Conservation (phyloP, 352 stramenopile genomes). For the Globisporangium echinulatum region DNA sequence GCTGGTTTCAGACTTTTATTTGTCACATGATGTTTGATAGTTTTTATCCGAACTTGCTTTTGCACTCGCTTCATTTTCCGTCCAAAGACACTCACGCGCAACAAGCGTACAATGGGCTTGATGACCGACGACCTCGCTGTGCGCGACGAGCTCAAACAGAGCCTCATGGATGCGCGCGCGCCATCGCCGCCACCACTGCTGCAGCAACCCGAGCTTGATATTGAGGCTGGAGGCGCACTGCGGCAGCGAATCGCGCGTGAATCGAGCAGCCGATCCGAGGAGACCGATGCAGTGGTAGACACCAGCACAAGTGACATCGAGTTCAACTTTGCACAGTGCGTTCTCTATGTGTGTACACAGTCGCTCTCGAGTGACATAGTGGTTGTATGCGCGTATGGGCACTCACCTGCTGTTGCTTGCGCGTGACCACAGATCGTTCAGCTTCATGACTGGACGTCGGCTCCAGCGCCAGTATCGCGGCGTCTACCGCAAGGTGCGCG, state of each 20-base stretch:
- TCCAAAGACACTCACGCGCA: not conserved
- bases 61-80: too few species aligned
- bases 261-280: constrained; percentile 1
- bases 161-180: constrained; percentile 8
- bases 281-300: not conserved
- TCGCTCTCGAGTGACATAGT: not conserved
- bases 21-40: too few species aligned
- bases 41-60: too few species aligned
- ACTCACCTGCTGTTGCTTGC: not conserved
- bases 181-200: not conserved
- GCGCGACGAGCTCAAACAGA: constrained; percentile 8
- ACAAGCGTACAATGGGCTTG: not conserved
- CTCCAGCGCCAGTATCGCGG: constrained; percentile 31
- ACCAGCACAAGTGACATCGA: not conserved
- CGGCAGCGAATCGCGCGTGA: not conserved
- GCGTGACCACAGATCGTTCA: constrained; percentile 21
- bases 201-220: not conserved
- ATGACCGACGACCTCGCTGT: not conserved
- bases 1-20: too few species aligned
- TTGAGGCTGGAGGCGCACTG: not conserved
- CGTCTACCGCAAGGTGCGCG: constrained; percentile 29
- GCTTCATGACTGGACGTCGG: constrained; percentile 28
- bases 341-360: not conserved
- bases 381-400: not conserved
- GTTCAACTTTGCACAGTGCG: constrained; percentile 11